Evolutionary conservation across 2,329 filamentous ascomycete species (phyloP), one percentile per base, ranked within the genome.

Genomic region (Xylariaceae sp.): DNA sequence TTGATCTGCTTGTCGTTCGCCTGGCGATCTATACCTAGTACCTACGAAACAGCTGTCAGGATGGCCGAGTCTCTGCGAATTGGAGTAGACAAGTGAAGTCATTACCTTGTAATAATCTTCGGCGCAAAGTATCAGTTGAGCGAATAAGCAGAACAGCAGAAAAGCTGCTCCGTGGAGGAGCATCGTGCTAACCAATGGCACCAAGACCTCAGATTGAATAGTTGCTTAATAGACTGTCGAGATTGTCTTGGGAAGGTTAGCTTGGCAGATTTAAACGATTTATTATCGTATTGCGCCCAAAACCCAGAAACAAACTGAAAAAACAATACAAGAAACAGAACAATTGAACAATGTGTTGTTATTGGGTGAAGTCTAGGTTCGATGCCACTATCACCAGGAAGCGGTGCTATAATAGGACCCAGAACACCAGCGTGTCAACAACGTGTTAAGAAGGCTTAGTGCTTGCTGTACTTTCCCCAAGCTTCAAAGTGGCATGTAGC

Each of bases 1-100:
- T 99, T 99, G 70, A 99, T 88, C 66, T 97, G 88, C 67, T 87
- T 86, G 48, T 96, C 92, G 40, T 84, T 87, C 13, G 93, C 93
- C 55, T 87, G 80, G 67, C 85, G 91, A 67, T 87, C 83, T 59
- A 99, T 76, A 49, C 89, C 91, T 21, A 99, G 84, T 53, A 96
- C 76, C 85, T 96, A 36, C 1, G 20, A 27, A 61, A 48, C 27
- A 37, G 33, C 44, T 32, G 53, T 32, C 16, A 45, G n/a, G 9
- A 43, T 15, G 11, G 30, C 11, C 30, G 6, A 15, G 11, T 15
- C 13, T 5, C 10, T 37, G 35, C 11, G 37, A n/a, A 5, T 9
- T n/a, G 27, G 15, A 9, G 33, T 10, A 21, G 15, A 13, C 27
- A 10, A 16, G 2, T 20, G 29, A 42, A 55, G 8, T 46, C 54